Percentiles rank a stretch among this genome's conserved stretches.
phyloP scores from a whole-genome alignment of 345 rosid species.

The Fremontodendron californicum region DNA sequence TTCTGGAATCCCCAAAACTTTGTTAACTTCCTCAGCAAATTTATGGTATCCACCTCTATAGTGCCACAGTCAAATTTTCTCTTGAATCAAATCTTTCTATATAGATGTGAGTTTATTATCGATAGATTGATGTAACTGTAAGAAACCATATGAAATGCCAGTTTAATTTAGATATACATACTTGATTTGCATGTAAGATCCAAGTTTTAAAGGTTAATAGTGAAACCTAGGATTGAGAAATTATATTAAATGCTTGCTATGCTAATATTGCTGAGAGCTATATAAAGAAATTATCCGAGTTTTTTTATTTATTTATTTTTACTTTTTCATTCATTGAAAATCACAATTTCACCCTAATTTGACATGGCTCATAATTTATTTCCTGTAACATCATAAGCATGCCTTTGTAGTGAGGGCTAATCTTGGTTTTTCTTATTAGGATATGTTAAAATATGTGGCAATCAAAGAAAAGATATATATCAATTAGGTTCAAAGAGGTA shows the following conservation, averaged over 20 bases:
- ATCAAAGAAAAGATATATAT: no score
- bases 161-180: neutral
- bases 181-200: neutral
- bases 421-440: no score
- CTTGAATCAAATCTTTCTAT: neutral
- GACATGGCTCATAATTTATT: no score
- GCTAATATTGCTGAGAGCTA: neutral
- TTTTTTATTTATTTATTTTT: no score
- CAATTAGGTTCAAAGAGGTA: no score
- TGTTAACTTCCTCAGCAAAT: neutral
- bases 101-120: neutral
- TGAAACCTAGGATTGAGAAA: neutral
- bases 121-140: neutral
- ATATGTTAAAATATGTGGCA: no score
- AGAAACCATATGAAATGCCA: neutral
- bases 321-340: no score
- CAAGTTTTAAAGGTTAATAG: neutral
- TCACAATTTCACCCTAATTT: no score
- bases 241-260: neutral
- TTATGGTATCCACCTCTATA: neutral
- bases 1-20: neutral
- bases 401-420: no score
- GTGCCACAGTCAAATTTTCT: neutral
- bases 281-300: no score
- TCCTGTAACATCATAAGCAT: no score